A percentile compares a stretch with the other conserved stretches of the same genome.
phyloP scores from a whole-genome alignment of 331 rosid genomes.

The Phaseolus coccineus region DNA sequence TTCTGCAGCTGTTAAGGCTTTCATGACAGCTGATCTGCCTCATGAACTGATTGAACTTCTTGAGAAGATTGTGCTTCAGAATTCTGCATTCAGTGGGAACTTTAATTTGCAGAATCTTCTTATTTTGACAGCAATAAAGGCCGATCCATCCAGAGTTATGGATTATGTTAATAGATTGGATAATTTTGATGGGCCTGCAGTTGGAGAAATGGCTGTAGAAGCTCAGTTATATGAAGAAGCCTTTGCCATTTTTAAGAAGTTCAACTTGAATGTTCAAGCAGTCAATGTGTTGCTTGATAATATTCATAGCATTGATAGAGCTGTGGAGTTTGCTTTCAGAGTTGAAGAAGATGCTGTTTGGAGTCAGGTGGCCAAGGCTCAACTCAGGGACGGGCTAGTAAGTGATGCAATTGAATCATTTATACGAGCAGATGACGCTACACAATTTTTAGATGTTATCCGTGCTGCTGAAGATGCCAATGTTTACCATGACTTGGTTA shows the following conservation, averaged over 20 bases:
- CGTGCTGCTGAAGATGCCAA: slow-evolving; percentile 84
- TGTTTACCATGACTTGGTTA: slow-evolving; percentile 96
- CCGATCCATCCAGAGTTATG: slow-evolving; percentile 99
- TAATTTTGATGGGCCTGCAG: slow-evolving; percentile 98
- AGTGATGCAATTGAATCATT: slow-evolving; percentile 99
- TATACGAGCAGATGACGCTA: slow-evolving; percentile 95
- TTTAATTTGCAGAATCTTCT: slow-evolving; percentile 95
- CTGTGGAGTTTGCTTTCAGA: slow-evolving; percentile 98
- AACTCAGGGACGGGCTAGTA: slow-evolving; percentile 91
- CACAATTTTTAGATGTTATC: slow-evolving; percentile 94
- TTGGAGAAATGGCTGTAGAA: slow-evolving; percentile 98
- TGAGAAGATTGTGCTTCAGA: slow-evolving; percentile 98
- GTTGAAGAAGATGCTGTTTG: slow-evolving; percentile 99
- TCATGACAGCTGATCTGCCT: slow-evolving; percentile 99
- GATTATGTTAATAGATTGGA: slow-evolving; percentile 95
- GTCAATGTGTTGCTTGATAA: slow-evolving; percentile 91
- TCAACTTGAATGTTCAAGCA: slow-evolving; percentile 97
- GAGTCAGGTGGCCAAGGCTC: slow-evolving; percentile 99
- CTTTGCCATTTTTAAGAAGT: slow-evolving; percentile 94
- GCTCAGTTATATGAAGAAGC: slow-evolving; percentile 96
- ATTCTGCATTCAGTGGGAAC: slow-evolving; percentile 99
- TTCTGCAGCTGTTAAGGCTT: slow-evolving; percentile 98
- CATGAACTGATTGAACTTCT: slow-evolving; percentile 99
- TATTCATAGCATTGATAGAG: slow-evolving; percentile 88
- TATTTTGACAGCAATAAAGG: slow-evolving; percentile 97